These are phyloP conservation scores for Nymphaea thermarum DNA, from an alignment of 164 flowering plant species.

Conservation along the genomic window DNA sequence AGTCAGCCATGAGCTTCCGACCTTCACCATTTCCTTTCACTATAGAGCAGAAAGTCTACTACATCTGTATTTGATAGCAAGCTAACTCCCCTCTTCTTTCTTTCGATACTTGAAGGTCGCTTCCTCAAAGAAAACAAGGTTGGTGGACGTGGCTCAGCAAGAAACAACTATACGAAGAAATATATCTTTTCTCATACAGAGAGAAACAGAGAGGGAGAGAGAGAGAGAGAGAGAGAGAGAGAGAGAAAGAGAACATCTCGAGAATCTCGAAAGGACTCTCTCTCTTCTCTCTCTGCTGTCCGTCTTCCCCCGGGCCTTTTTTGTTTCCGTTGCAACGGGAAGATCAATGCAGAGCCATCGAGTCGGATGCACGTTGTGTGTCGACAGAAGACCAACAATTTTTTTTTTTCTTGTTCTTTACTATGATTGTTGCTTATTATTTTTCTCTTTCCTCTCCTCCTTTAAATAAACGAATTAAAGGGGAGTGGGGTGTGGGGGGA, in stretches of 20 bases:
- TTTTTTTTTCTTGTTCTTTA: neutral
- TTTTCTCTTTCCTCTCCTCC: neutral
- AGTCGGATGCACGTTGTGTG: slow-evolving; percentile 11
- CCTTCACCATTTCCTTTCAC: slow-evolving; percentile 29
- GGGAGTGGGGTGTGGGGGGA: neutral
- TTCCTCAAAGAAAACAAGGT: neutral
- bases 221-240: neutral
- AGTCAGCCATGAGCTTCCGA: slow-evolving; percentile 49
- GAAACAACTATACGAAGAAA: too few relatives aligned
- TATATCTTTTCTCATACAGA: neutral
- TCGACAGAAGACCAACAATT: slow-evolving; percentile 4
- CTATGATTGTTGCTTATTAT: neutral
- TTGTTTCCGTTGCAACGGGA: neutral
- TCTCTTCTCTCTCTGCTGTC: too few relatives aligned
- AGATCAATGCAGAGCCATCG: slow-evolving; percentile 2
- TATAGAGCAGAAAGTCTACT: neutral
- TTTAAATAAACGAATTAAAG: neutral
- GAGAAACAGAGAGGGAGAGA: neutral
- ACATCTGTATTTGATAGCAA: neutral
- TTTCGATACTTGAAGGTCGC: too few relatives aligned
- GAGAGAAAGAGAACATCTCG: slow-evolving; percentile 8
- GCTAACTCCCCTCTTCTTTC: too few relatives aligned
- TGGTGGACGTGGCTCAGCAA: neutral
- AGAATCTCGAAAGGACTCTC: slow-evolving; percentile 4
- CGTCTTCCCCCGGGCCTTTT: neutral